phyloP scores from a whole-genome alignment of 768 basidiomycete genomes.

The Tylopilus felleus region DNA sequence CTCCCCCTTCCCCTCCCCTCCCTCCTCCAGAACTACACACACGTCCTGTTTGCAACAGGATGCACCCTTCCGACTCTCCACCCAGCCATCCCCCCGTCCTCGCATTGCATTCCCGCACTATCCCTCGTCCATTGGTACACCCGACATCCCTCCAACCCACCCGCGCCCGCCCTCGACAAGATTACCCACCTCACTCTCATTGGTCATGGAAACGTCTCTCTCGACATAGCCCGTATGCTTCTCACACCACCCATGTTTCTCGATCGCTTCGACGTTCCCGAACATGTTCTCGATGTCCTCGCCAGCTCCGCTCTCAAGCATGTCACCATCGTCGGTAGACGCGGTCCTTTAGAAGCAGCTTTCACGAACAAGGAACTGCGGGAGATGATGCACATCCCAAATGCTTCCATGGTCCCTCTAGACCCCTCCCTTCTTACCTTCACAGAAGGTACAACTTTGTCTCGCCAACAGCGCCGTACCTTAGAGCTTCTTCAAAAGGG shows the following conservation, averaged over 20 bases:
- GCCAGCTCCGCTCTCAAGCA: slow-evolving; percentile 59
- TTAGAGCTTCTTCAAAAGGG: slow-evolving; percentile 66
- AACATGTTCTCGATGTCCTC: slow-evolving; percentile 67
- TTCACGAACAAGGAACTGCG: slow-evolving; percentile 93
- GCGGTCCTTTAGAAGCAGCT: slow-evolving; percentile 85
- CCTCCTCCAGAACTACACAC: slow-evolving; percentile 72
- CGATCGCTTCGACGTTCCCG: slow-evolving; percentile 73
- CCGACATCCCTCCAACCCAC: slow-evolving; percentile 69
- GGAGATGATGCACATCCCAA: slow-evolving; percentile 67
- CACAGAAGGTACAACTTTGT: slow-evolving; percentile 35
- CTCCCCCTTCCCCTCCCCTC: slow-evolving; percentile 56
- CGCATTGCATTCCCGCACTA: slow-evolving; percentile 66
- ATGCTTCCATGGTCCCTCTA: slow-evolving; percentile 66
- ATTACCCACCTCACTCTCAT: slow-evolving; percentile 76
- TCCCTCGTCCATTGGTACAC: slow-evolving; percentile 97
- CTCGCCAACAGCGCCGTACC: slow-evolving; percentile 64
- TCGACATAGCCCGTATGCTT: slow-evolving; percentile 89
- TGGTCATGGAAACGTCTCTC: slow-evolving; percentile 92
- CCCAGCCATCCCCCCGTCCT: slow-evolving; percentile 46
- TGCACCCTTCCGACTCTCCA: slow-evolving; percentile 66
- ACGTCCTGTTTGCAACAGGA: slow-evolving; percentile 84
- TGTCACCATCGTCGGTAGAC: slow-evolving; percentile 79
- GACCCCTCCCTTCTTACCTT: slow-evolving; percentile 41
- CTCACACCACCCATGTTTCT: slow-evolving; percentile 66
- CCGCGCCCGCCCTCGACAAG: slow-evolving; percentile 62